phyloP scores from a whole-genome alignment of 1,139 yeast genomes.

The Zhuliangozyma blackwelliae region DNA sequence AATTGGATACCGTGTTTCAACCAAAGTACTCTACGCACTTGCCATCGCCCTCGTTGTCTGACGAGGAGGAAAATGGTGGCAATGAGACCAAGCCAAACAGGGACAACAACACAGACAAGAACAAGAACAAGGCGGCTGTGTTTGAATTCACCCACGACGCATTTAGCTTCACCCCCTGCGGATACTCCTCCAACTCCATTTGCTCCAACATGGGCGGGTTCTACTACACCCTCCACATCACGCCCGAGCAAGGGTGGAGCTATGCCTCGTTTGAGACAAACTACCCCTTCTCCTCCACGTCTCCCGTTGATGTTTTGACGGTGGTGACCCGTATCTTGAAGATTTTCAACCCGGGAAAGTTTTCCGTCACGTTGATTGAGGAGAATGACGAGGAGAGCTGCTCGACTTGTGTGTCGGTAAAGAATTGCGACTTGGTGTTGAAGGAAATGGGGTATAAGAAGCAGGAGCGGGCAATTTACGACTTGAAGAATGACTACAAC shows the following conservation, averaged over 20 bases:
- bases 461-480: slow-evolving; percentile 68
- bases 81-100: neutral
- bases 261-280: slow-evolving; percentile 95
- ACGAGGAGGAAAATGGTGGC: slow-evolving; percentile 14
- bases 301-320: slow-evolving; percentile 36
- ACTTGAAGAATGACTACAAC: slow-evolving; percentile 48
- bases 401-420: slow-evolving; percentile 14
- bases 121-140: neutral
- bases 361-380: slow-evolving; percentile 66
- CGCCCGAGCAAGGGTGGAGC: slow-evolving; percentile 93
- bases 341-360: slow-evolving; percentile 72
- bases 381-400: slow-evolving; percentile 4
- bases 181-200: slow-evolving; percentile 84
- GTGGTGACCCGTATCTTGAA: slow-evolving; percentile 56
- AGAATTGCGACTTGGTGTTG: slow-evolving; percentile 27
- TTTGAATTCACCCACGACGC: slow-evolving; percentile 64
- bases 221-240: slow-evolving; percentile 89
- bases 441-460: slow-evolving; percentile 53
- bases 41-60: slow-evolving; percentile 37
- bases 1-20: slow-evolving; percentile 57
- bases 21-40: slow-evolving; percentile 18
- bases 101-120: too few species aligned
- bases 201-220: slow-evolving; percentile 49
- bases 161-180: slow-evolving; percentile 94
- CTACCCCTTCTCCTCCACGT: slow-evolving; percentile 47